These are phyloP conservation scores for Fusarium piperis DNA, from an alignment of 2,329 filamentous ascomycete genomes.

Conservation along the genomic window DNA sequence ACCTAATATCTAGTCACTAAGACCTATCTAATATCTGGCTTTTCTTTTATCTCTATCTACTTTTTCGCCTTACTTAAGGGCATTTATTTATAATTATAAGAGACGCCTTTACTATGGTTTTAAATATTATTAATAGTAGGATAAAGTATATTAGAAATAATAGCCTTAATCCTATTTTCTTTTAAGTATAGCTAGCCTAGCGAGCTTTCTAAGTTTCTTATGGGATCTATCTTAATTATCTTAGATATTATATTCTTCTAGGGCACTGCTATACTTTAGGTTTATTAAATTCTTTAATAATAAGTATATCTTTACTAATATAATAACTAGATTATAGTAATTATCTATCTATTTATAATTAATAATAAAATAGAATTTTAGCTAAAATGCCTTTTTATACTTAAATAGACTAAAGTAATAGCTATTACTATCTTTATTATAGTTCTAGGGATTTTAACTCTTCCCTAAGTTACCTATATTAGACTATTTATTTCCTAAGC, in stretches of 20 bases:
- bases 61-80: not conserved
- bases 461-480: conserved; percentile 1
- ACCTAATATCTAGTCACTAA: not conserved
- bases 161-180: not conserved
- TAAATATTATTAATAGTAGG: not conserved
- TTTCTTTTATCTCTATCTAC: not conserved
- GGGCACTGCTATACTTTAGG: conserved; percentile 1
- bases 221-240: not conserved
- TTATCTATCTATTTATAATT: no score
- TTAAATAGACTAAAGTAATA: not conserved
- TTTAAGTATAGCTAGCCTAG: not conserved
- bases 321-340: not conserved
- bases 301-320: not conserved
- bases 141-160: not conserved
- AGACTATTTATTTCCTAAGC: conserved; percentile 6
- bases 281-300: not conserved
- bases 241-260: not conserved
- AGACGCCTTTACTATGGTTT: not conserved
- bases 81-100: not conserved
- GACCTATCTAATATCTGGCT: not conserved
- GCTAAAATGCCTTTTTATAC: not conserved
- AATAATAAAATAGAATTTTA: no score
- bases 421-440: conserved; percentile 2
- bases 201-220: not conserved
- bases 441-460: not conserved